Evolutionary conservation across 352 stramenopile species (phyloP).

Genomic region (Phytophthora constricta): DNA sequence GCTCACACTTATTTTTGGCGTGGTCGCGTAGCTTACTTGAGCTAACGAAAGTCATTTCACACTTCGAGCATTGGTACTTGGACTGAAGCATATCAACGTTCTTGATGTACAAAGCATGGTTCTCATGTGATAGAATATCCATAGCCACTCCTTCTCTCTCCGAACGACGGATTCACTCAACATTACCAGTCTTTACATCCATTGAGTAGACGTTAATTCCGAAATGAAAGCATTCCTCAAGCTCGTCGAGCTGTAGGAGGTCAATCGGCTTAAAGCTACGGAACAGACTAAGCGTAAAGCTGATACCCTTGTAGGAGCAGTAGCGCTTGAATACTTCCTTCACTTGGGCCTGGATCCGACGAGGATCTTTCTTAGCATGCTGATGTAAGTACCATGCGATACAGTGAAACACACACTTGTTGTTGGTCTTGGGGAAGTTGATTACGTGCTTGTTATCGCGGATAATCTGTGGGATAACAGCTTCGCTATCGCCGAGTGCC

Average conservation of each 20-base stretch:
- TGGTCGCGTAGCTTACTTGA: background rate
- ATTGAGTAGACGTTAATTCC: conserved; percentile 16
- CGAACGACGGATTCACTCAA: conserved; percentile 2
- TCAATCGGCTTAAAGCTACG: conserved; percentile 11
- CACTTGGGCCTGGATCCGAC: background rate
- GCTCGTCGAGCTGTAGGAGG: conserved; percentile 10
- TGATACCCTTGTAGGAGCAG: conserved; percentile 8
- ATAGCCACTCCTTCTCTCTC: background rate
- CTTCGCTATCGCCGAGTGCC: conserved; percentile 21
- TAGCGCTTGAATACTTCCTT: conserved; percentile 12
- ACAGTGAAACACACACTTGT: conserved; percentile 11
- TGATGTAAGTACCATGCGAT: background rate
- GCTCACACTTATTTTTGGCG: background rate
- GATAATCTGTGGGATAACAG: conserved; percentile 7
- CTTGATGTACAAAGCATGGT: conserved; percentile 5
- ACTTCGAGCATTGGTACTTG: background rate
- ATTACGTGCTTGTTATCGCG: conserved; percentile 11
- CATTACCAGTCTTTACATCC: conserved; percentile 3
- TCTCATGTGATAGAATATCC: conserved; percentile 5
- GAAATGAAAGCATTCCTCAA: conserved; percentile 19
- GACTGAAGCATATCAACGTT: background rate
- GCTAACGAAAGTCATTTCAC: background rate
- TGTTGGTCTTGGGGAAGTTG: conserved; percentile 19
- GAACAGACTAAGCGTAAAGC: conserved; percentile 8
- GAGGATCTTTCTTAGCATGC: conserved; percentile 1